phyloP scores from a whole-genome alignment of 2,329 filamentous ascomycete genomes.

The Curvularia sp. region DNA sequence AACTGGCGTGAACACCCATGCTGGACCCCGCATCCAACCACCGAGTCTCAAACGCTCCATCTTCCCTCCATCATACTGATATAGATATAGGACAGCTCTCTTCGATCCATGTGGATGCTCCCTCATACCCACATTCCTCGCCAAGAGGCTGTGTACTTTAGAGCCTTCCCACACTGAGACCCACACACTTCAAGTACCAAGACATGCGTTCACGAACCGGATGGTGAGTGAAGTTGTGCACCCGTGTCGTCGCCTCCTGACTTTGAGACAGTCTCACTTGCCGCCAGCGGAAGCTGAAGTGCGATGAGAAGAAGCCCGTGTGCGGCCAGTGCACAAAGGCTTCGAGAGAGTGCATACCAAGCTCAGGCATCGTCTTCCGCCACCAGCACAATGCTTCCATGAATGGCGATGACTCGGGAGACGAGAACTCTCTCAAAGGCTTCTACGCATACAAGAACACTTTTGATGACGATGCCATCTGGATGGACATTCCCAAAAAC shows the following conservation, averaged over 20 bases:
- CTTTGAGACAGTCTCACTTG: conserved; percentile 55
- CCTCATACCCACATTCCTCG: conserved; percentile 35
- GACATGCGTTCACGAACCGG: conserved; percentile 52
- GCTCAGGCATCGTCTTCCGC: conserved; percentile 69
- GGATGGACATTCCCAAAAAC: conserved; percentile 68
- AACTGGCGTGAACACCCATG: conserved; percentile 44
- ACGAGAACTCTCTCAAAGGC: conserved; percentile 61
- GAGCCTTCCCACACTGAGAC: conserved; percentile 20
- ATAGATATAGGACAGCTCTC: conserved; percentile 43
- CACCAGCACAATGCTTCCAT: conserved; percentile 75
- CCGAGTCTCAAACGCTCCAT: conserved; percentile 32
- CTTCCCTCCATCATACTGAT: conserved; percentile 34
- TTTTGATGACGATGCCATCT: conserved; percentile 66
- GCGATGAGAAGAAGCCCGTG: conserved; percentile 67
- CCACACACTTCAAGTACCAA: conserved; percentile 23
- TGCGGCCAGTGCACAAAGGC: conserved; percentile 69
- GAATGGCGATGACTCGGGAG: conserved; percentile 60
- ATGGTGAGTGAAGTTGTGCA: conserved; percentile 40
- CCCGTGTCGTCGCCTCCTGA: conserved; percentile 16
- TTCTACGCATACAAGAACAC: conserved; percentile 73
- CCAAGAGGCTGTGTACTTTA: conserved; percentile 26
- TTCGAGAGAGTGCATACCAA: conserved; percentile 66
- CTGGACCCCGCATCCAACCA: conserved; percentile 46
- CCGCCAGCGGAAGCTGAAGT: conserved; percentile 69
- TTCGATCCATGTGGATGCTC: conserved; percentile 34